A percentile compares a stretch with the other conserved stretches of the same genome.
Conservation (phyloP, 805 yeast genomes). For the Saturnispora saitoi region DNA sequence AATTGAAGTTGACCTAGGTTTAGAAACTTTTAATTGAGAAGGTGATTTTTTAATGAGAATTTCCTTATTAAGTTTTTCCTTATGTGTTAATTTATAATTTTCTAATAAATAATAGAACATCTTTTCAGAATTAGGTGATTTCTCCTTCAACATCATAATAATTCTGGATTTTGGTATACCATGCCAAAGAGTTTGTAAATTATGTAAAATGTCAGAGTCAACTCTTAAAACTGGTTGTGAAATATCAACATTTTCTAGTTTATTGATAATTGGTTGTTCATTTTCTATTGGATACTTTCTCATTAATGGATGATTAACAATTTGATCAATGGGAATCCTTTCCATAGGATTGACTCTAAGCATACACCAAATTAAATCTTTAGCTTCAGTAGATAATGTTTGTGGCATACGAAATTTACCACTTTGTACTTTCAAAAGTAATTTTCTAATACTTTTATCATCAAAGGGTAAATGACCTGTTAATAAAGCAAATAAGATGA, state of each 20-base stretch:
- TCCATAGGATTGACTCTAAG: conserved; percentile 60
- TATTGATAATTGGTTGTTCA: conserved; percentile 14
- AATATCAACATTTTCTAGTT: conserved; percentile 22
- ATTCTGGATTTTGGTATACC: conserved; percentile 35
- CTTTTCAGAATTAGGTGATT: conserved; percentile 27
- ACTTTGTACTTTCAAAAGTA: conserved; percentile 65
- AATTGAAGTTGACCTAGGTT: conserved; percentile 26
- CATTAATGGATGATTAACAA: conserved; percentile 51
- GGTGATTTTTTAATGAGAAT: conserved; percentile 1
- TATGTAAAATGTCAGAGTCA: conserved; percentile 43
- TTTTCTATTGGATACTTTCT: conserved; percentile 41
- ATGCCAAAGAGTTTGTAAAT: conserved; percentile 50
- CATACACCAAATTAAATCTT: conserved; percentile 56
- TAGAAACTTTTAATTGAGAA: neutral
- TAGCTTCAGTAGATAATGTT: conserved; percentile 55
- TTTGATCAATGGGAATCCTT: conserved; percentile 60
- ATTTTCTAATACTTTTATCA: conserved; percentile 66
- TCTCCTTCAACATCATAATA: conserved; percentile 20
- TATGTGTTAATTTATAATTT: conserved; percentile 27
- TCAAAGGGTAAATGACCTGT: conserved; percentile 81
- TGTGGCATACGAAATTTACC: conserved; percentile 70
- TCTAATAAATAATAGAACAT: conserved; percentile 30
- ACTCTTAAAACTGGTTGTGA: conserved; percentile 26
- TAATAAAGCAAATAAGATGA: conserved; percentile 65
- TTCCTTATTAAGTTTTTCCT: conserved; percentile 3